Evolutionary conservation across 2,329 filamentous ascomycete species (phyloP).

Genomic region (Arachnopeziza araneosa): DNA sequence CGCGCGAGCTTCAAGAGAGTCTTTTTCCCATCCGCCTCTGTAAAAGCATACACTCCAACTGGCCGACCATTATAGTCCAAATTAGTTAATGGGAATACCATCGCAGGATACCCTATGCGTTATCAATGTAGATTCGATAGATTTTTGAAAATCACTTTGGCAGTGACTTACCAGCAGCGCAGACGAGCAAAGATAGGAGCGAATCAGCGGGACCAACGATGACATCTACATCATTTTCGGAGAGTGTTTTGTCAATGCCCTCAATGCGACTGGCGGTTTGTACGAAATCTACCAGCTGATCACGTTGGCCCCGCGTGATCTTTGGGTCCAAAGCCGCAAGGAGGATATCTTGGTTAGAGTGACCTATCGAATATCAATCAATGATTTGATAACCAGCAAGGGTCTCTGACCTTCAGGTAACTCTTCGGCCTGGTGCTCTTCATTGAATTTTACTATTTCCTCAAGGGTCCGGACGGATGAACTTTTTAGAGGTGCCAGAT

Average conservation of each 20-base stretch:
- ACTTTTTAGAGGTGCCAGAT: conserved; percentile 1
- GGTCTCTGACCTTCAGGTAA: not conserved
- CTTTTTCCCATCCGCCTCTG: not conserved
- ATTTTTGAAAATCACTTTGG: too few species aligned
- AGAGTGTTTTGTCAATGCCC: conserved; percentile 1
- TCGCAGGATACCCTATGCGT: conserved; percentile 3
- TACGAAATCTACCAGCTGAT: too few species aligned
- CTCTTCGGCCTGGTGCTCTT: not conserved
- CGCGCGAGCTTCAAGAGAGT: not conserved
- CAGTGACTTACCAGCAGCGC: not conserved
- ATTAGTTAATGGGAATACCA: conserved; percentile 1
- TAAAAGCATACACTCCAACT: not conserved
- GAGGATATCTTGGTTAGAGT: not conserved
- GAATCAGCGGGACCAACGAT: conserved; percentile 2
- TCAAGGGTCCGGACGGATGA: not conserved
- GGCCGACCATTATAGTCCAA: conserved; percentile 3
- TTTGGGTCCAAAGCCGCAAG: not conserved
- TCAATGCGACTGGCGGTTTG: not conserved
- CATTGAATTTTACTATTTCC: conserved; percentile 5
- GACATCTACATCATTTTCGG: conserved; percentile 3
- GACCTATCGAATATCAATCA: too few species aligned
- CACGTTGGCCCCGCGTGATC: not conserved
- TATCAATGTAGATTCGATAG: too few species aligned
- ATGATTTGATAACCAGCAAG: not conserved
- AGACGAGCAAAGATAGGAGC: not conserved